These are phyloP conservation scores for Penicillium fuscoglaucum DNA, from an alignment of 2,329 filamentous ascomycete genomes.

Conservation along the genomic window DNA sequence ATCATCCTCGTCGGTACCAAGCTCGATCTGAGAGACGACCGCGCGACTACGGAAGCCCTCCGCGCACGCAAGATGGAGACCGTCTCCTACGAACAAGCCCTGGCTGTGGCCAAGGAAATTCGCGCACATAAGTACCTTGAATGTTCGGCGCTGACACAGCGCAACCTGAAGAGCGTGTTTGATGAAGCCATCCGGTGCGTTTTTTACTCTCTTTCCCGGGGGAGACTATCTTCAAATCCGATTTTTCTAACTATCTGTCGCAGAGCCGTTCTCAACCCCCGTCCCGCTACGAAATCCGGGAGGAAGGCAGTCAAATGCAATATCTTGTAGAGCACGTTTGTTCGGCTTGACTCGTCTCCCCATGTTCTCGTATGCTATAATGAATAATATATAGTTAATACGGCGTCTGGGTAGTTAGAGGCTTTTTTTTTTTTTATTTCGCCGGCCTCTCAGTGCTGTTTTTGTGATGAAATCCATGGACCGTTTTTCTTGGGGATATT, in stretches of 20 bases:
- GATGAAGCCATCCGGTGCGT: conserved; percentile 95
- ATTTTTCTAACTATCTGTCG: background rate
- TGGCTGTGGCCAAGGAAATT: conserved; percentile 89
- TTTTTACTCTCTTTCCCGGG: background rate
- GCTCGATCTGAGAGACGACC: conserved; percentile 90
- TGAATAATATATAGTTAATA: conserved; percentile 42
- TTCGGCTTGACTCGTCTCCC: conserved; percentile 18
- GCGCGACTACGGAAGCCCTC: conserved; percentile 75
- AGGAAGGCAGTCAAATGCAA: conserved; percentile 41
- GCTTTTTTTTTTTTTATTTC: conserved; percentile 19
- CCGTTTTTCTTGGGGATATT: conserved; percentile 20
- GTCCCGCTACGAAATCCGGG: conserved; percentile 48
- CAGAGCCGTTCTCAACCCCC: conserved; percentile 52
- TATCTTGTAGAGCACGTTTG: conserved; percentile 42
- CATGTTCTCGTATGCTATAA: conserved; percentile 34
- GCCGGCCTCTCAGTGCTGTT: conserved; percentile 17
- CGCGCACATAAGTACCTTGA: conserved; percentile 96
- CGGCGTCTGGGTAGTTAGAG: conserved; percentile 37
- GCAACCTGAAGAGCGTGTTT: conserved; percentile 97
- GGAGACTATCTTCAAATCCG: background rate
- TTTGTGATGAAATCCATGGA: conserved; percentile 31
- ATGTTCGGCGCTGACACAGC: conserved; percentile 93
- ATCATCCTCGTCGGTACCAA: conserved; percentile 98
- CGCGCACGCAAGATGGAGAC: conserved; percentile 93
- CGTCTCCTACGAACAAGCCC: conserved; percentile 90